Evolutionary conservation across 495 filamentous ascomycete species (phyloP), one percentile per base, ranked within the genome.

Genomic region (Zalerion maritima): DNA sequence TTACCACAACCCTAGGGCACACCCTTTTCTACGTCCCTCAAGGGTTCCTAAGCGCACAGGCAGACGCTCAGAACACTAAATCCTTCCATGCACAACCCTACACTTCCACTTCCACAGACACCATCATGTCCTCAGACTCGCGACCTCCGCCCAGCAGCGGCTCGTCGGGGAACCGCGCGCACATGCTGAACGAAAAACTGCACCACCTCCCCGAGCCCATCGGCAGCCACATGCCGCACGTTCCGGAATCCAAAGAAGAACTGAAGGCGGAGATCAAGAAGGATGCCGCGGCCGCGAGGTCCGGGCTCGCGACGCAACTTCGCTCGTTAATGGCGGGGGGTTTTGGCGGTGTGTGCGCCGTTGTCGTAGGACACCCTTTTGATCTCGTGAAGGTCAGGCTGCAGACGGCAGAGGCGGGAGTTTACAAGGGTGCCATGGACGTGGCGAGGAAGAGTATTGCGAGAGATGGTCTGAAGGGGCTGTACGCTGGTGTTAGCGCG

Each of bases 401-500:
- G 52, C 89, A 97, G 63, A 97, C 89, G 1, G 83, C 89, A 11
- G 84, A 93, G 56, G 80, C 74, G 60, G 91, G 89, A 8, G 78
- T 94, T 25, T 96, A 97, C 54, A 74, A 62, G 8, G 73, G 78
- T 18, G 89, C 91, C 5, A 69, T 96, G 38, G 91, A 97, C 61
- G 86, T 94, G 4, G 86, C 93, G 38, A 58, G 68, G 50, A 91
- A 74, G 62, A 84, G 78, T 11, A 52, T 96, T 32, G 84, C 86
- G 14, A 71, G 81, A 36, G 91, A 96, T 57, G 89, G 89, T 0
- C 45, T 91, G 40, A 57, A 69, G 28, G 89, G 89, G 6, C 53
- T 97, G 33, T 97, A 97, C 59, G 89, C 89, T n/a, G 89, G 89
- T 57, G 89, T 97, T 18, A 83, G 76, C 32, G 89, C 91, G 42